phyloP scores from a whole-genome alignment of 2,329 filamentous ascomycete genomes.

The Thielaviopsis cerberus region DNA sequence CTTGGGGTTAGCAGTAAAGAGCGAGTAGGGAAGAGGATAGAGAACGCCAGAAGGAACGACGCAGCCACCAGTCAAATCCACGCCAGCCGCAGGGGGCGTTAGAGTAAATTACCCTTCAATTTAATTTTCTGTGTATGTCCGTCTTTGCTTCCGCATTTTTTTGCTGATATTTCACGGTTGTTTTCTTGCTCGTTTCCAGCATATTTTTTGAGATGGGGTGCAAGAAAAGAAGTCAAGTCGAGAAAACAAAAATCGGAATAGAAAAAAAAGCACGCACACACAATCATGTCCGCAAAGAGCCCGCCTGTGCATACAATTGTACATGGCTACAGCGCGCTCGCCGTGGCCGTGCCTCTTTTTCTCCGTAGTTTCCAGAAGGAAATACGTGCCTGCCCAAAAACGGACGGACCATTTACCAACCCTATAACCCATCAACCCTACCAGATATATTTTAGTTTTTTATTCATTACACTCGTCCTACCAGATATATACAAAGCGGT shows the following conservation, averaged over 20 bases:
- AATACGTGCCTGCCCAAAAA: too few species aligned
- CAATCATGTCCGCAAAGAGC: too few species aligned
- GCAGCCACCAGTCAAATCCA: neutral
- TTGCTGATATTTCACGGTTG: neutral
- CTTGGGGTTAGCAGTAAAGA: too few species aligned
- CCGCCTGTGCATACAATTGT: too few species aligned
- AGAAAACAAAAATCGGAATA: too few species aligned
- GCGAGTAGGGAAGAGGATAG: too few species aligned
- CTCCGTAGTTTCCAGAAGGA: neutral
- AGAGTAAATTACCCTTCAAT: neutral
- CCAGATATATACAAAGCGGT: neutral
- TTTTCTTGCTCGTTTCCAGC: neutral
- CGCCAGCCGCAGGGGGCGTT: neutral
- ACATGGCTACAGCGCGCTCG: neutral
- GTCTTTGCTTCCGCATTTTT: neutral
- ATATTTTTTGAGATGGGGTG: too few species aligned
- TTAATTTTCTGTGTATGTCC: neutral
- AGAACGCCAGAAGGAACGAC: too few species aligned
- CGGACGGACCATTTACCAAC: too few species aligned
- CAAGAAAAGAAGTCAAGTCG: too few species aligned
- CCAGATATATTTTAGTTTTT: too few species aligned
- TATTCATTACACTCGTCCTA: neutral
- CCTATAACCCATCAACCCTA: too few species aligned
- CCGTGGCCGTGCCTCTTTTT: neutral
- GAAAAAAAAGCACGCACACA: neutral